Evolutionary conservation across 1,139 yeast species (phyloP).

Genomic region (Kodamaea ohmeri): DNA sequence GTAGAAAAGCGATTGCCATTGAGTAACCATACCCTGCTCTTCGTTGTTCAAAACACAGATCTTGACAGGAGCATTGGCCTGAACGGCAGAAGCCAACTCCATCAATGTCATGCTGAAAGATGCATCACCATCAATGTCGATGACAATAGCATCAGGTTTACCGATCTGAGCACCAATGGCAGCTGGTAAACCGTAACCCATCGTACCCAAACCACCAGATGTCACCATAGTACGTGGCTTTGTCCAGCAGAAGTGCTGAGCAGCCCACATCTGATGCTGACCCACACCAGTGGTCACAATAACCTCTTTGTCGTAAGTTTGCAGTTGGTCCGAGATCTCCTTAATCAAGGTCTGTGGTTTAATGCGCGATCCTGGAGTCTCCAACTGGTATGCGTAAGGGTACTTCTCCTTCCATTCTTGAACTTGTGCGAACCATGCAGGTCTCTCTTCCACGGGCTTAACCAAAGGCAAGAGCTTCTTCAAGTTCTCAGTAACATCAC

Average conservation of each 20-base stretch:
- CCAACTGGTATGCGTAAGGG: constrained; percentile 77
- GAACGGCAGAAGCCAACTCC: constrained; percentile 92
- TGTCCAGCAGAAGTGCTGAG: constrained; percentile 93
- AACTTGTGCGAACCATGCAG: constrained; percentile 75
- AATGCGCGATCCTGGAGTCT: constrained; percentile 75
- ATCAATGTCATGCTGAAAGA: constrained; percentile 95
- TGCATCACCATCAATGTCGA: constrained; percentile 98
- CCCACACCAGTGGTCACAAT: constrained; percentile 97
- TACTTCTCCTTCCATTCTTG: constrained; percentile 80
- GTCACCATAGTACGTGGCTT: constrained; percentile 90
- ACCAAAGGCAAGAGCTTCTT: constrained; percentile 70
- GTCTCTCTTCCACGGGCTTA: constrained; percentile 56
- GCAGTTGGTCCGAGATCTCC: constrained; percentile 74
- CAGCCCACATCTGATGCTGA: constrained; percentile 99
- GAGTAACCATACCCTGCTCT: constrained; percentile 99
- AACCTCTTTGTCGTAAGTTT: constrained; percentile 66
- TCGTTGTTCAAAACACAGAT: constrained; percentile 88
- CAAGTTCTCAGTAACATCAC: constrained; percentile 84
- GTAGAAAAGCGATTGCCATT: constrained; percentile 97
- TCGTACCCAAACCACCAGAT: constrained; percentile 97
- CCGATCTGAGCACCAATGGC: constrained; percentile 99
- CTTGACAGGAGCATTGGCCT: constrained; percentile 88
- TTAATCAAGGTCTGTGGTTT: constrained; percentile 91
- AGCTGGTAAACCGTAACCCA: constrained; percentile 97
- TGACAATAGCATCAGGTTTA: constrained; percentile 88